A percentile compares a stretch with the other conserved stretches of the same genome.
These are phyloP conservation scores for Cercophora newfieldiana DNA, from an alignment of 495 filamentous ascomycete genomes.

Conservation along the genomic window DNA sequence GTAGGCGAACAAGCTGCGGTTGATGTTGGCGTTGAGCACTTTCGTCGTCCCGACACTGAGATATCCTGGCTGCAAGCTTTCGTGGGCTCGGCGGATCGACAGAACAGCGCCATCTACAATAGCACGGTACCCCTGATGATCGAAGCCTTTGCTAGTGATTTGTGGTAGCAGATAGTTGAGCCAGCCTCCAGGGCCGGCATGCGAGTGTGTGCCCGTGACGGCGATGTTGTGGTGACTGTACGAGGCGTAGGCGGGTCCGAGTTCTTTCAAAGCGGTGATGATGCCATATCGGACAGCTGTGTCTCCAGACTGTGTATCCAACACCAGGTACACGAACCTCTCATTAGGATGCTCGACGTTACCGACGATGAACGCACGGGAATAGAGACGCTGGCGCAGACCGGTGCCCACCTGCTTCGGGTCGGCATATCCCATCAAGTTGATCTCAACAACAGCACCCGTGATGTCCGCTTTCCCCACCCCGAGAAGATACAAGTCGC, in stretches of 20 bases:
- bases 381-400: slow-evolving; percentile 81
- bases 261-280: slow-evolving; percentile 64
- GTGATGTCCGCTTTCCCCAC: slow-evolving; percentile 96
- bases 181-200: slow-evolving; percentile 92
- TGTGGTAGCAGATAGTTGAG: slow-evolving; percentile 95
- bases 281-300: slow-evolving; percentile 86
- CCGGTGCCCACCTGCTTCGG: slow-evolving; percentile 76
- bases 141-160: slow-evolving; percentile 83
- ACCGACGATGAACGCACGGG: slow-evolving; percentile 87
- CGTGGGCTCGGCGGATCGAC: slow-evolving; percentile 84
- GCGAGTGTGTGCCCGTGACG: slow-evolving; percentile 88
- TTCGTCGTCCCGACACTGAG: slow-evolving; percentile 49
- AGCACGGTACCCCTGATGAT: slow-evolving; percentile 83
- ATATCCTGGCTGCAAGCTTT: slow-evolving; percentile 45
- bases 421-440: slow-evolving; percentile 73
- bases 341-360: slow-evolving; percentile 65
- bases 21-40: slow-evolving; percentile 73
- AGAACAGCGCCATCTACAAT: slow-evolving; percentile 83
- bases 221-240: slow-evolving; percentile 84
- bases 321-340: slow-evolving; percentile 82
- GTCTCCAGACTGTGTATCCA: slow-evolving; percentile 83
- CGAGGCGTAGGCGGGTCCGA: slow-evolving; percentile 51
- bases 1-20: slow-evolving; percentile 85
- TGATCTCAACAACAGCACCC: slow-evolving; percentile 63
- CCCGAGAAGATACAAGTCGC: slow-evolving; percentile 73